Conservation (phyloP, 2,329 filamentous ascomycete species). For the Neonectria faginata region DNA sequence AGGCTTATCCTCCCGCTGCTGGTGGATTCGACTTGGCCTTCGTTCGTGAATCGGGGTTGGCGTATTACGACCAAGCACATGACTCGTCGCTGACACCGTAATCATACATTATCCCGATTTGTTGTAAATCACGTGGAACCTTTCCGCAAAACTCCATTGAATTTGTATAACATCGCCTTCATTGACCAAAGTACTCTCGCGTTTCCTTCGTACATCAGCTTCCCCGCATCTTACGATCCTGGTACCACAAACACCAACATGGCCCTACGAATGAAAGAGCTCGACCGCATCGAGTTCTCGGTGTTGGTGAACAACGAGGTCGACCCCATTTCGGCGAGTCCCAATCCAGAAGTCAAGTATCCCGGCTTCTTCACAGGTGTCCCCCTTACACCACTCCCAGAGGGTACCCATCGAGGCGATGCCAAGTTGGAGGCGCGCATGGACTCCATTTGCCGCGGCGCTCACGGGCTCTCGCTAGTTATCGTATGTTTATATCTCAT, state of each 20-base stretch:
- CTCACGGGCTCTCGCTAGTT: conserved; percentile 65
- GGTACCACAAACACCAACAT: background rate
- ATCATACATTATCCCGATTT: background rate
- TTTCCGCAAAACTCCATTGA: background rate
- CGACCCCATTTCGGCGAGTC: conserved; percentile 62
- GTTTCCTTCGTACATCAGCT: background rate
- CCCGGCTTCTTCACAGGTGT: conserved; percentile 57
- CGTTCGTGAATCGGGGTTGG: too few relatives aligned
- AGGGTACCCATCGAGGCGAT: conserved; percentile 53
- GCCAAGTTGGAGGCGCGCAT: conserved; percentile 60
- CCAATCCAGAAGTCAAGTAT: conserved; percentile 57
- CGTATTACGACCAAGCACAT: too few relatives aligned
- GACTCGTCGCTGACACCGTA: background rate
- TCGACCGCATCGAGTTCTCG: conserved; percentile 54
- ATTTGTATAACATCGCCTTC: too few relatives aligned
- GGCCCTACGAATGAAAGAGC: background rate
- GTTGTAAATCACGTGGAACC: background rate
- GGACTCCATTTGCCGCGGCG: conserved; percentile 64
- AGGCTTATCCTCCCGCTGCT: too few relatives aligned
- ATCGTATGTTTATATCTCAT: conserved; percentile 51
- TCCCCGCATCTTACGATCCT: background rate
- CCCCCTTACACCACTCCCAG: conserved; percentile 44
- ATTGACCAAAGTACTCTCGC: background rate
- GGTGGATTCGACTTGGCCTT: too few relatives aligned
- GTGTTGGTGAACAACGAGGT: conserved; percentile 68